Evolutionary conservation across 352 stramenopile genomes (phyloP), one percentile per base, ranked within the genome.

Genomic region (Phytophthora rubi): DNA sequence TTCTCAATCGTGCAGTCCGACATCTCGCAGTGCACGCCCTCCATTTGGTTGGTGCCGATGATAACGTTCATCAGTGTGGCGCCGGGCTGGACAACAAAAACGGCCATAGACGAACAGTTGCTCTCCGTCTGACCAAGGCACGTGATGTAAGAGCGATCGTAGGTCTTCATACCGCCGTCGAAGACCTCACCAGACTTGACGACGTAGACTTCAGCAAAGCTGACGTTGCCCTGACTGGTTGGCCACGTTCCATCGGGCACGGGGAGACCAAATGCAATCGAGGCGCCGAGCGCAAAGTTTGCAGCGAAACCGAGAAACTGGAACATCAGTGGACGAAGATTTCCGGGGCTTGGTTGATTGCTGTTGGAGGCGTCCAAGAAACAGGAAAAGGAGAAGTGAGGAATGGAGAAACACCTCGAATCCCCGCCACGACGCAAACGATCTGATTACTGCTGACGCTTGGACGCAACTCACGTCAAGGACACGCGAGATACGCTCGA

Each of bases 31-130:
- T 85, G 75, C 6, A 75, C 68, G 16, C 68, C 68, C 37, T 75
- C 68, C 62, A 71, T 71, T 59, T 75, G 62, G 68, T 81, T 77
- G 18, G 68, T 72, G 33, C 79, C 76, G 37, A 87, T 81, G 63
- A 87, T 87, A 44, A 72, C 79, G 53, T 86, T 86, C 68, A 80
- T 80, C 45, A 86, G 73, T 0, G 68, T 80, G 47, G 56, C 73
- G 44, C 73, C 73, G 3, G 73, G 26, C 47, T 77, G 39, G 32
- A 88, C 35, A 30, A 76, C 37, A 58, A 87, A 87, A 4, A 81
- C 62, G 9, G 70, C 66, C 10, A 42, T 72, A 10, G 47, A 62
- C 28, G 59, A 59, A 12, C 70, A 48, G n/a, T 62, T 63, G 48
- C 63, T 65, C 55, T 82, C 75, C 21, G 52, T 68, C 23, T 81